Conservation (phyloP, 495 filamentous ascomycete genomes). For the Aspergillus sparsus region DNA sequence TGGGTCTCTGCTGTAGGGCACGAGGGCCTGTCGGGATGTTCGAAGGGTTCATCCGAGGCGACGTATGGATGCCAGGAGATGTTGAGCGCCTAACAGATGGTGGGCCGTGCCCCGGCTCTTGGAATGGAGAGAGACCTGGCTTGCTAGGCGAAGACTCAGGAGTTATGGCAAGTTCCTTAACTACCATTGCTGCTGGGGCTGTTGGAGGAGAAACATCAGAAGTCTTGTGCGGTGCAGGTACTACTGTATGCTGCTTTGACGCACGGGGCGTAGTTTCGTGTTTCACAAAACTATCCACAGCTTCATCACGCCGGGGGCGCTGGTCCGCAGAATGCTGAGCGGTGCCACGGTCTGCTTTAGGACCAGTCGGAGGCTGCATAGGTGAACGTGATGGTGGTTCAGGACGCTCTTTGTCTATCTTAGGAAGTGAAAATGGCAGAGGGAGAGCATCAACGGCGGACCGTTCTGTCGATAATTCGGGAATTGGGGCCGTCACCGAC, state of each 20-base stretch:
- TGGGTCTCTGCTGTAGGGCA: constrained; percentile 46
- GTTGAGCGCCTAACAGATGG: constrained; percentile 32
- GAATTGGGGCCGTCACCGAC: constrained; percentile 47
- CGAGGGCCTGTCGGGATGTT: constrained; percentile 61
- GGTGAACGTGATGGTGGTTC: constrained; percentile 24
- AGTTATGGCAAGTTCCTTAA: constrained; percentile 27
- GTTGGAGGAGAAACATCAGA: constrained; percentile 44
- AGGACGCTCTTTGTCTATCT: constrained; percentile 31
- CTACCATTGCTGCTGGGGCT: constrained; percentile 45
- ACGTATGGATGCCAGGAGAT: constrained; percentile 45
- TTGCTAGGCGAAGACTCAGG: constrained; percentile 28
- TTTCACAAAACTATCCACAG: constrained; percentile 18
- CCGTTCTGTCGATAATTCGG: constrained; percentile 33
- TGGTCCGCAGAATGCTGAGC: constrained; percentile 25
- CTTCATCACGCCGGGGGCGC: constrained; percentile 26
- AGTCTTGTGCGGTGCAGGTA: constrained; percentile 20
- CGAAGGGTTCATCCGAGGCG: constrained; percentile 53
- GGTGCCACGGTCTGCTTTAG: constrained; percentile 39
- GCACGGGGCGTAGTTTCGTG: constrained; percentile 22
- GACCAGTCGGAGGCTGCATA: constrained; percentile 43
- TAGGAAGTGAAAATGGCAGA: constrained; percentile 37
- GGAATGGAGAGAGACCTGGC: constrained; percentile 28
- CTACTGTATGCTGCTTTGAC: constrained; percentile 25
- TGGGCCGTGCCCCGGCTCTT: constrained; percentile 32
- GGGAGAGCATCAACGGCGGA: constrained; percentile 42